These are phyloP conservation scores for Raddia distichophylla DNA, from an alignment of 176 grass and related monocot genomes.

Conservation along the genomic window DNA sequence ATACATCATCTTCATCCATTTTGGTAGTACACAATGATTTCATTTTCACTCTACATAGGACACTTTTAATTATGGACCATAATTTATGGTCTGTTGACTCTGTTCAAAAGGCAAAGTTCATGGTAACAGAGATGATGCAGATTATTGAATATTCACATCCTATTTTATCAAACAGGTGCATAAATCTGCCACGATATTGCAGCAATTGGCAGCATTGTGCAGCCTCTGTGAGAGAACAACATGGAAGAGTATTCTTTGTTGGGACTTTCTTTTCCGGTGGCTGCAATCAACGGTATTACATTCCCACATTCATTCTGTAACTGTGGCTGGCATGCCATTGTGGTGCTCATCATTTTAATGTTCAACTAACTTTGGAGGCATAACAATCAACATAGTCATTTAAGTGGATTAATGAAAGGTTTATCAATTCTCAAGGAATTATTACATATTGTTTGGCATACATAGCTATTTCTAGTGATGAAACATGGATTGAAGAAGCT, in stretches of 20 bases:
- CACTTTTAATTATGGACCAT: neutral
- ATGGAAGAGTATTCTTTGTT: slow-evolving; percentile 74
- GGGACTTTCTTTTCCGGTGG: slow-evolving; percentile 75
- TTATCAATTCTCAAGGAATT: slow-evolving; percentile 6
- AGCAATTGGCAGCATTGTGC: slow-evolving; percentile 88
- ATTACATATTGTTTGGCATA: slow-evolving; percentile 14
- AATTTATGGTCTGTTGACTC: neutral
- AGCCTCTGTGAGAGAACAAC: slow-evolving; percentile 75
- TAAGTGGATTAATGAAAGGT: slow-evolving; percentile 10
- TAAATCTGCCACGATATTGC: slow-evolving; percentile 92
- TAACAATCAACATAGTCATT: neutral
- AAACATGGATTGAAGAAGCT: neutral
- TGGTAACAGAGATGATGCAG: neutral
- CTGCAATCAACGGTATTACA: slow-evolving; percentile 69
- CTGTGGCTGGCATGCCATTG: neutral
- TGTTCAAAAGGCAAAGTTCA: neutral
- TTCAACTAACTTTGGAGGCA: slow-evolving; percentile 8
- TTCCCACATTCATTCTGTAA: slow-evolving; percentile 25
- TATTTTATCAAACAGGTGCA: slow-evolving; percentile 71
- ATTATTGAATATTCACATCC: slow-evolving; percentile 13
- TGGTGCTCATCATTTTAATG: neutral
- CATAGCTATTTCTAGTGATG: slow-evolving; percentile 2
- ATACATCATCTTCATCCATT: slow-evolving; percentile 4
- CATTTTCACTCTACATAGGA: neutral
- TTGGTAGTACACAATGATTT: slow-evolving; percentile 1